Base-by-base conservation (phyloP, 2,329 filamentous ascomycete genomes). In the Fusarium domesticum region DNA sequence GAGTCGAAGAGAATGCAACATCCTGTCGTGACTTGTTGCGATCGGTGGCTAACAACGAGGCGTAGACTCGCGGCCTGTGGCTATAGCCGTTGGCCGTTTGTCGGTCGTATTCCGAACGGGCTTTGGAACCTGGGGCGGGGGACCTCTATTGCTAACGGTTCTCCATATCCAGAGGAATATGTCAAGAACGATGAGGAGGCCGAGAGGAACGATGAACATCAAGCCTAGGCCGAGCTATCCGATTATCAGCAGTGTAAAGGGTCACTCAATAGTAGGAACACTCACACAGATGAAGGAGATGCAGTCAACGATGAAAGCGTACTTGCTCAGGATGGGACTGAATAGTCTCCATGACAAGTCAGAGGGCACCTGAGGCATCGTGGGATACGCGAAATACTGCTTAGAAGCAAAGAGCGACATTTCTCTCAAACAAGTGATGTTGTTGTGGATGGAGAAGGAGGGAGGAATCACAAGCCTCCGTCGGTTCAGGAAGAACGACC, bases 111-210 rank as follows among this genome's bases (percentile, higher is more conserved):
- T 39, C 35, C 49, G 42, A 40, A 45, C 39, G 17, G 39, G 37
- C 17, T 53, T 58, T 32, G 45, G 17, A 41, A 56, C 57, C 39
- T 31, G 28, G 41, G 28, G 39, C 7, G 47, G 28, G 39, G 42
- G 38, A 45, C 54, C 42, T 17, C 40, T 47, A 31, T 55, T 59
- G 45, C 54, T 60, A 45, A 58, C 58, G 8, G 72, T 65, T 53
- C 77, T 70, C 70, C 73, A 80, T 32, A 75, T 50, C 76, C 77
- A 81, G 20, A 81, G 66, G 18, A 64, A 59, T 37, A 81, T 58
- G 56, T 81, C 78, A 53, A 78, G 71, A 20, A 70, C 48, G 44
- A 81, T 66, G 20, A 80, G 61, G n/a, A 69, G 59, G 20, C 71
- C 45, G 20, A 78, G 60, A 2, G 78, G 77, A 0, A 75, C 46